Evolutionary conservation across 2,329 filamentous ascomycete genomes (phyloP).

Genomic region (Onygenales sp.): DNA sequence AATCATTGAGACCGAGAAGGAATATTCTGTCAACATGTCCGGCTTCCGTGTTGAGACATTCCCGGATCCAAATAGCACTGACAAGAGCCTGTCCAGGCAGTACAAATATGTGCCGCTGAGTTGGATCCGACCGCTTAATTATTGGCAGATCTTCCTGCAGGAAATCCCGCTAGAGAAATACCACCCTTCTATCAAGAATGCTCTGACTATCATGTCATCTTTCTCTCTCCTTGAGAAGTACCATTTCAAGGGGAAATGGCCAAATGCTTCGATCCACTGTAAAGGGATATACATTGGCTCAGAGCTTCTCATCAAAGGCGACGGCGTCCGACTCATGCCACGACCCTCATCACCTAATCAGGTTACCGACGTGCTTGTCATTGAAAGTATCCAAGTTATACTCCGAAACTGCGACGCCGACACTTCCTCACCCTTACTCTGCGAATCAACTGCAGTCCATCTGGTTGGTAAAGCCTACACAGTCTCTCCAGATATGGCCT

Average conservation of each 20-base stretch:
- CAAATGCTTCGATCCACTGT: slow-evolving; percentile 43
- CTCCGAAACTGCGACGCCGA: slow-evolving; percentile 41
- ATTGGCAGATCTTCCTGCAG: slow-evolving; percentile 43
- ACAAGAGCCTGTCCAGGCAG: slow-evolving; percentile 45
- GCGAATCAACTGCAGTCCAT: slow-evolving; percentile 37
- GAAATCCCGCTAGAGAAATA: slow-evolving; percentile 30
- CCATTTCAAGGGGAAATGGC: slow-evolving; percentile 46
- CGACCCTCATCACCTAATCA: slow-evolving; percentile 11
- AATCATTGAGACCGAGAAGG: slow-evolving; percentile 28
- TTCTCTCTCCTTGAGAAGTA: slow-evolving; percentile 44
- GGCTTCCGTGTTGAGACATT: slow-evolving; percentile 51
- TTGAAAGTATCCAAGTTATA: slow-evolving; percentile 44
- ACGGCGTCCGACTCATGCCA: slow-evolving; percentile 44
- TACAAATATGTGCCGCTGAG: slow-evolving; percentile 47
- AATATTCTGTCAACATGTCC: slow-evolving; percentile 37
- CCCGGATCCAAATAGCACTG: slow-evolving; percentile 39
- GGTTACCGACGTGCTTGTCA: slow-evolving; percentile 44
- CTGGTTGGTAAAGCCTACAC: slow-evolving; percentile 43
- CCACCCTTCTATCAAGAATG: slow-evolving; percentile 47
- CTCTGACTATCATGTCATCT: slow-evolving; percentile 43
- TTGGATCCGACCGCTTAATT: slow-evolving; percentile 45
- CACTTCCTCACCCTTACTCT: slow-evolving; percentile 36
- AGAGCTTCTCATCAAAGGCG: slow-evolving; percentile 46
- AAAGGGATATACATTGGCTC: slow-evolving; percentile 47
- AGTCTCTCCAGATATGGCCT: slow-evolving; percentile 17